phyloP scores from a whole-genome alignment of 805 yeast genomes.

The Myxozyma mucilagina region DNA sequence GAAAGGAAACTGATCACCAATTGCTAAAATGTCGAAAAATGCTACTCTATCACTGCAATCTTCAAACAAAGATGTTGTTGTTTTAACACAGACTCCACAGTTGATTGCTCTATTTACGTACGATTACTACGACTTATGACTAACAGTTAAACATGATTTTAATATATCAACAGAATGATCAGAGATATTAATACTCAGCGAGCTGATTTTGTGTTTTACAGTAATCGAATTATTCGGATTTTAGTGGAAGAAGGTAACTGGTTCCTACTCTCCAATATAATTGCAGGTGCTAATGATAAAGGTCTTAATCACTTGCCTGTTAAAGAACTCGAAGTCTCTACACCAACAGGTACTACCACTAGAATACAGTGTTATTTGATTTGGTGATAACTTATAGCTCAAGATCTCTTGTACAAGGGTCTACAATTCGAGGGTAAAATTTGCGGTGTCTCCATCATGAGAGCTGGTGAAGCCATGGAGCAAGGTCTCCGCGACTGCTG shows the following conservation, averaged over 20 bases:
- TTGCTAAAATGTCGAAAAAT: neutral
- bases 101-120: constrained; percentile 77
- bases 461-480: constrained; percentile 99
- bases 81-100: constrained; percentile 88
- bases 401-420: constrained; percentile 61
- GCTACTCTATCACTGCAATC: constrained; percentile 12
- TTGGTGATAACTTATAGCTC: neutral
- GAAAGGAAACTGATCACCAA: too few relatives aligned
- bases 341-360: constrained; percentile 64
- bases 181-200: constrained; percentile 79
- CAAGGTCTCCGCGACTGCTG: constrained; percentile 97
- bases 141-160: neutral
- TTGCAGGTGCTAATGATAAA: neutral
- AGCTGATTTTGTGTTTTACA: constrained; percentile 91
- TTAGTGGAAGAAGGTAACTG: constrained; percentile 79
- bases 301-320: constrained; percentile 90
- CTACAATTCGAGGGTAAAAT: constrained; percentile 84
- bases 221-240: constrained; percentile 90
- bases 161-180: constrained; percentile 58
- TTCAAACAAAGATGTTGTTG: constrained; percentile 52
- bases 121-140: constrained; percentile 25
- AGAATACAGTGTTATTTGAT: neutral
- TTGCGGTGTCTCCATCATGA: constrained; percentile 95
- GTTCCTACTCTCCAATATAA: too few relatives aligned
- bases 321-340: constrained; percentile 60